Conservation (phyloP, 2,329 filamentous ascomycete genomes). For the Calcarisporium arbuscula region DNA sequence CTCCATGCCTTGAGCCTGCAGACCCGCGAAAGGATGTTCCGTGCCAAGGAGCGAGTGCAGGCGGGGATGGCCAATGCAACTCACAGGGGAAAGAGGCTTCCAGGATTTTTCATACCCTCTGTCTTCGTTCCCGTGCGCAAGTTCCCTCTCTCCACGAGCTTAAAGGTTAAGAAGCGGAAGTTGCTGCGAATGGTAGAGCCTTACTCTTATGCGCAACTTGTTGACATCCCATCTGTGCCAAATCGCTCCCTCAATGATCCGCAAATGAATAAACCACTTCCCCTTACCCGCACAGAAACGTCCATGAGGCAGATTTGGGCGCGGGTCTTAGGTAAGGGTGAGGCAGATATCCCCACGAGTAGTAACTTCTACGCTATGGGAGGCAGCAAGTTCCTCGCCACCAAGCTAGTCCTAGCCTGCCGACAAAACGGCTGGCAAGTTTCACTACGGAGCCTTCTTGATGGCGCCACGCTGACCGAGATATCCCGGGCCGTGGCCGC, state of each 20-base stretch:
- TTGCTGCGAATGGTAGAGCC: constrained; percentile 38
- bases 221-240: constrained; percentile 31
- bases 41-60: constrained; percentile 38
- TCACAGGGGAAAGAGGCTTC: constrained; percentile 16
- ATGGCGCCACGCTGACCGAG: constrained; percentile 35
- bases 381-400: constrained; percentile 38
- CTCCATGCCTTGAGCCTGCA: constrained; percentile 29
- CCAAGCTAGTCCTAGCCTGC: constrained; percentile 37
- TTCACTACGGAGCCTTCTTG: constrained; percentile 35
- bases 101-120: constrained; percentile 37
- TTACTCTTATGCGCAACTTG: constrained; percentile 36
- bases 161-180: constrained; percentile 44
- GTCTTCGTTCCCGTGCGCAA: constrained; percentile 42
- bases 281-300: constrained; percentile 40
- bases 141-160: constrained; percentile 42
- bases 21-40: constrained; percentile 37
- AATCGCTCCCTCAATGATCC: constrained; percentile 28
- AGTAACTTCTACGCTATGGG: constrained; percentile 41
- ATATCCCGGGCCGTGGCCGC: constrained; percentile 31
- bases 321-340: constrained; percentile 30
- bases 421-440: constrained; percentile 35
- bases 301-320: constrained; percentile 44
- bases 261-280: constrained; percentile 36
- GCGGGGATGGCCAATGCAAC: constrained; percentile 28
- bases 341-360: constrained; percentile 34